phyloP scores from a whole-genome alignment of 2,329 filamentous ascomycete species.

The Penicillium sp. region DNA sequence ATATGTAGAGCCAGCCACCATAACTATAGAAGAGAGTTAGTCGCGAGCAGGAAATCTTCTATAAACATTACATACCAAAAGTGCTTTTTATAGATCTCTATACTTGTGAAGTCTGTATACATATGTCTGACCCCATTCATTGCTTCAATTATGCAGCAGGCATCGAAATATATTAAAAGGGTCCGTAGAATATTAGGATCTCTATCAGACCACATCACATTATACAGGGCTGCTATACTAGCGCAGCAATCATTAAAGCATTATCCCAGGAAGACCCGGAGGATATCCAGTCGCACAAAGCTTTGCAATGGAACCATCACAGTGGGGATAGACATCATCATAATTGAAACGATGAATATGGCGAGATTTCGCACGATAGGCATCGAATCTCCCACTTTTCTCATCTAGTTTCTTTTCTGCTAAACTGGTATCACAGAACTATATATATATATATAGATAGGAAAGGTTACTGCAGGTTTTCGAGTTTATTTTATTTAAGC shows the following conservation, averaged over 20 bases:
- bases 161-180: conserved; percentile 6
- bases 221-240: conserved; percentile 3
- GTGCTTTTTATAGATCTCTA: conserved; percentile 6
- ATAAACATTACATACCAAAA: conserved; percentile 7
- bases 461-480: no score
- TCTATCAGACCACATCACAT: background rate
- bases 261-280: conserved; percentile 28
- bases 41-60: no score
- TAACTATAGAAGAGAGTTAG: no score
- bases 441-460: no score
- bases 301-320: conserved; percentile 9
- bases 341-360: no score
- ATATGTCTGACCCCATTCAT: conserved; percentile 12
- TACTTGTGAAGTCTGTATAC: conserved; percentile 5
- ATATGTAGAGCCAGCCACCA: no score
- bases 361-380: no score
- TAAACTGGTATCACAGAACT: no score
- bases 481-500: no score
- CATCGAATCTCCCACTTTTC: no score
- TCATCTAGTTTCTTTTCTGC: no score
- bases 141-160: conserved; percentile 7
- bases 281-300: conserved; percentile 25
- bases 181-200: background rate
- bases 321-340: no score
- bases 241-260: conserved; percentile 19